phyloP scores from a whole-genome alignment of 2,329 filamentous ascomycete genomes.

The Aspergillus pseudotamarii region DNA sequence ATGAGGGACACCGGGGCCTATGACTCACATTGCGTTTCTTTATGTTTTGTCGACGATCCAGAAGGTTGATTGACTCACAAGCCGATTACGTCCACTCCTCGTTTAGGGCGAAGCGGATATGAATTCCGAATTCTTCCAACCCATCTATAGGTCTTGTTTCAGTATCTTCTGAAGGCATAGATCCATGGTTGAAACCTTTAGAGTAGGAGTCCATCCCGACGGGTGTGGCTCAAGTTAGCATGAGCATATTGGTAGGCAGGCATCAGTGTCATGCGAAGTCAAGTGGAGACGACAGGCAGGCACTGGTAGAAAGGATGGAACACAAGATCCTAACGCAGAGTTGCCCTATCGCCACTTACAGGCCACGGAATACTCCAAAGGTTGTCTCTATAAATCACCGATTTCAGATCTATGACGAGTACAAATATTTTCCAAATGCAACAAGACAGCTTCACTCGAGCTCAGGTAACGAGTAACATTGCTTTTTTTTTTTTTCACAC shows the following conservation, averaged over 20 bases:
- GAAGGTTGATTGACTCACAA: background rate
- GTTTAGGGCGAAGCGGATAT: background rate
- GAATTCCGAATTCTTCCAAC: background rate
- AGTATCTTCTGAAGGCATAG: background rate
- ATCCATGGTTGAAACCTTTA: background rate
- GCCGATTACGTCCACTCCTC: too few species aligned
- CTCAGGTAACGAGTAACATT: background rate
- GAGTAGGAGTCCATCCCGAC: too few species aligned
- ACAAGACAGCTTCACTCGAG: background rate
- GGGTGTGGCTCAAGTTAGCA: too few species aligned
- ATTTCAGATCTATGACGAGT: background rate
- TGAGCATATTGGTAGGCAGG: too few species aligned
- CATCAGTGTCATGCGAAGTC: too few species aligned
- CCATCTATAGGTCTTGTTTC: background rate
- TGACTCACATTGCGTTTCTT: background rate
- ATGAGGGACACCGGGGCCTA: background rate
- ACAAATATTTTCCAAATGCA: background rate
- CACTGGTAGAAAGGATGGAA: too few species aligned
- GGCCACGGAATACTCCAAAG: background rate
- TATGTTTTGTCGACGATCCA: too few species aligned
- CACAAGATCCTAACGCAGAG: too few species aligned
- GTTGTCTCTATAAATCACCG: background rate
- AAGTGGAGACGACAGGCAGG: too few species aligned
- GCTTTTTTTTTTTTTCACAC: background rate
- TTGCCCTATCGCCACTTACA: background rate